phyloP scores from a whole-genome alignment of 768 basidiomycete genomes.

The Coprinopsis cinerea region DNA sequence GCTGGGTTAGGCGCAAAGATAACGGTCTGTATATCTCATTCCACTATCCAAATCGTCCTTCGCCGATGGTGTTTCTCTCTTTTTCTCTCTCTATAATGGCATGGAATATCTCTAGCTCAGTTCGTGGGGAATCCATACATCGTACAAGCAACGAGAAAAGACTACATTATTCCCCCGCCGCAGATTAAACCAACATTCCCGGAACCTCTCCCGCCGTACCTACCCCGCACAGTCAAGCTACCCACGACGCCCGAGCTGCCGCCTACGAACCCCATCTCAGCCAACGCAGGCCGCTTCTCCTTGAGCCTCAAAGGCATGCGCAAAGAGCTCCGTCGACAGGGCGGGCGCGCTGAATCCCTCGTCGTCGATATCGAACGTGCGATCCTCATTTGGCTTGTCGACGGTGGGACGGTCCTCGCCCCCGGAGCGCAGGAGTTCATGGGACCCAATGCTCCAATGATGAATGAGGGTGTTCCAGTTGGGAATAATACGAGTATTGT shows the following conservation, averaged over 20 bases:
- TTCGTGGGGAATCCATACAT: slow-evolving; percentile 74
- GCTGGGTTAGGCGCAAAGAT: slow-evolving; percentile 70
- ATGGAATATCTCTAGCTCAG: no score
- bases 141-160: slow-evolving; percentile 50
- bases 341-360: slow-evolving; percentile 54
- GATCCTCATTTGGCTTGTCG: slow-evolving; percentile 56
- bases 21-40: slow-evolving; percentile 46
- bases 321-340: slow-evolving; percentile 54
- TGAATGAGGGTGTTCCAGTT: slow-evolving; percentile 37
- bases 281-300: slow-evolving; percentile 72
- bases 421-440: slow-evolving; percentile 30
- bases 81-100: no score
- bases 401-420: slow-evolving; percentile 47
- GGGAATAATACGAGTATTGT: slow-evolving; percentile 47
- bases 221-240: slow-evolving; percentile 53
- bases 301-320: slow-evolving; percentile 73
- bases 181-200: slow-evolving; percentile 59
- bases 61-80: neutral
- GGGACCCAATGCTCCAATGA: slow-evolving; percentile 16
- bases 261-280: slow-evolving; percentile 41
- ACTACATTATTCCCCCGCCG: slow-evolving; percentile 44
- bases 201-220: slow-evolving; percentile 64
- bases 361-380: slow-evolving; percentile 65
- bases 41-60: neutral
- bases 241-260: slow-evolving; percentile 38